A percentile compares a stretch with the other conserved stretches of the same genome.
phyloP scores from a whole-genome alignment of 2,329 filamentous ascomycete species.

The Apiospora saccharicola region DNA sequence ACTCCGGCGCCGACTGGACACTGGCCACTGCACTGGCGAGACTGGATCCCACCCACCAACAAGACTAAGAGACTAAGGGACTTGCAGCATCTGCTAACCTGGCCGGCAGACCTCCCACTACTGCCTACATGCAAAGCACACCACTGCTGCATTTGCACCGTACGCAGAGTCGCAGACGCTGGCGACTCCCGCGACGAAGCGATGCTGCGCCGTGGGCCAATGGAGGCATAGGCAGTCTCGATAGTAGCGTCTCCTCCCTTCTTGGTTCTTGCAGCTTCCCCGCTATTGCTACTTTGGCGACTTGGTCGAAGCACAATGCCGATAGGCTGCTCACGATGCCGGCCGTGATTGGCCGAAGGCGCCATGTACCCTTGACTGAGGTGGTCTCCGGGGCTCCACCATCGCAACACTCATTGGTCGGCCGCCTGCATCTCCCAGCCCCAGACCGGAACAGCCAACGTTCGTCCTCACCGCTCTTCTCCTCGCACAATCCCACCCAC shows the following conservation, averaged over 20 bases:
- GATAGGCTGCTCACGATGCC: constrained; percentile 20
- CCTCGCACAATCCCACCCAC: constrained; percentile 30
- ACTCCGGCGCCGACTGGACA: constrained; percentile 15
- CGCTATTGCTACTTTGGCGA: constrained; percentile 17
- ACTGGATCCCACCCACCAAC: background rate
- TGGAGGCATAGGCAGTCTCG: background rate
- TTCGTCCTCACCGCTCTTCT: constrained; percentile 30
- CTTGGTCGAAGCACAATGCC: constrained; percentile 21
- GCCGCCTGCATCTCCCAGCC: constrained; percentile 26
- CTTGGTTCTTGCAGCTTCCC: background rate
- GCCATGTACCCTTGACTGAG: constrained; percentile 19
- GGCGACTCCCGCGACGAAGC: constrained; percentile 13
- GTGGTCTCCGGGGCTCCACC: constrained; percentile 18
- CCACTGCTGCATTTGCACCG: constrained; percentile 15
- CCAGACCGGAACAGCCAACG: constrained; percentile 30
- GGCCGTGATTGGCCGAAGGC: constrained; percentile 11
- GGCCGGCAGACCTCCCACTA: background rate
- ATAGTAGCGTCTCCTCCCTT: constrained; percentile 4
- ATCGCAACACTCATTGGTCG: constrained; percentile 23
- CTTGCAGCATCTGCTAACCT: background rate
- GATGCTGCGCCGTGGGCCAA: constrained; percentile 7
- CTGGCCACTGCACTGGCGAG: background rate
- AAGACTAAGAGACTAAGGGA: constrained; percentile 1
- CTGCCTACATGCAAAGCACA: constrained; percentile 6
- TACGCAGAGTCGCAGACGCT: background rate